Evolutionary conservation across 306 rosid species (phyloP).

Genomic region (Trifolium subterraneum): DNA sequence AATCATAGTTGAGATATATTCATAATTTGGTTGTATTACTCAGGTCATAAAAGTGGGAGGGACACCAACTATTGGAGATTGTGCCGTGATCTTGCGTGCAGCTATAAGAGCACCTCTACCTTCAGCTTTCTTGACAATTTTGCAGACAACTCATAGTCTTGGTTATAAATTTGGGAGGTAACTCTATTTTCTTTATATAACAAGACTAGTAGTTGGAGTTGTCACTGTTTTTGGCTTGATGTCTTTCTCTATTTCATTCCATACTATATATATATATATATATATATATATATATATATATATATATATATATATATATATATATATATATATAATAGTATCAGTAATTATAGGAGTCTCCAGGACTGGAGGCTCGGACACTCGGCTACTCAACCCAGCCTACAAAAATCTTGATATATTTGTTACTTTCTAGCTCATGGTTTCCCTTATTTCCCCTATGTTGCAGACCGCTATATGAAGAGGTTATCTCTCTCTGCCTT

Average conservation of each 20-base stretch:
- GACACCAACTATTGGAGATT: constrained; percentile 88
- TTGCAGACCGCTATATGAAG: constrained; percentile 85
- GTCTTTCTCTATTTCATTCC: too few species aligned
- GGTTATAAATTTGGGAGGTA: constrained; percentile 93
- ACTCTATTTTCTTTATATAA: constrained; percentile 39
- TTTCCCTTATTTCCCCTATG: constrained; percentile 20
- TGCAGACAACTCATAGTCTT: constrained; percentile 83
- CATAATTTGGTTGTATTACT: constrained; percentile 30
- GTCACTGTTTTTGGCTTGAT: too few species aligned
- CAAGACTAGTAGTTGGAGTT: constrained; percentile 16
- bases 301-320: too few species aligned
- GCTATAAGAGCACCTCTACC: constrained; percentile 88
- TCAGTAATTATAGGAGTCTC: background rate
- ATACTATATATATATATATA: too few species aligned
- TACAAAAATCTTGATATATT: constrained; percentile 20
- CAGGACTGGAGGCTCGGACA: background rate
- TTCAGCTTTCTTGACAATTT: constrained; percentile 82
- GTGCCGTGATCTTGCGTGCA: constrained; percentile 89
- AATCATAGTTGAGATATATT: background rate
- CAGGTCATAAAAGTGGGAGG: constrained; percentile 95
- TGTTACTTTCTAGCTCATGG: constrained; percentile 31
- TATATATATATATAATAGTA: too few species aligned
- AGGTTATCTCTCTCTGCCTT: constrained; percentile 73
- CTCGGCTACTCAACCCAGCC: constrained; percentile 16
- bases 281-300: too few species aligned